phyloP scores from a whole-genome alignment of 2,329 filamentous ascomycete genomes.

The Phyllosticta citribraziliensis region DNA sequence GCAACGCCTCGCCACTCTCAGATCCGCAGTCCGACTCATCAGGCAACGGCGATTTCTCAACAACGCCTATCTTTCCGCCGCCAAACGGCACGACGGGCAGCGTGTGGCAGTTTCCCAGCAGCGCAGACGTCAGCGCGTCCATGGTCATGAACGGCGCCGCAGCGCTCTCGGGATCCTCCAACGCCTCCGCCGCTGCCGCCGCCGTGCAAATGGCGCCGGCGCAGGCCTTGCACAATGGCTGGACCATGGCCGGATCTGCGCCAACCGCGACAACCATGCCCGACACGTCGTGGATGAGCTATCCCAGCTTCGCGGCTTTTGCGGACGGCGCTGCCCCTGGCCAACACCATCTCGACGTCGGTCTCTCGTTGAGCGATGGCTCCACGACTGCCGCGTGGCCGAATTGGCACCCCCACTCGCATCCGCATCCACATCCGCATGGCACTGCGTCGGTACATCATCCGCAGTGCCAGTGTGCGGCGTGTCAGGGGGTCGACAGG shows the following conservation, averaged over 20 bases:
- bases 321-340: not conserved
- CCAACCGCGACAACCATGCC: not conserved
- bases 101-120: not conserved
- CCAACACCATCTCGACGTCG: not conserved
- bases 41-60: not conserved
- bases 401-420: not conserved
- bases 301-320: not conserved
- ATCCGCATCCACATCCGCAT: not conserved
- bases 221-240: not conserved
- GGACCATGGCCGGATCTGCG: not conserved
- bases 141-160: not conserved
- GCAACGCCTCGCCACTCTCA: not conserved
- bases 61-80: not conserved
- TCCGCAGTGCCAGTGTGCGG: too few relatives aligned
- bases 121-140: not conserved
- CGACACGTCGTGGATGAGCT: not conserved
- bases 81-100: not conserved
- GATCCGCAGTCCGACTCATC: not conserved
- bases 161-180: not conserved
- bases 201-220: too few relatives aligned
- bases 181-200: not conserved
- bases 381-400: not conserved
- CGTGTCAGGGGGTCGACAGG: too few relatives aligned
- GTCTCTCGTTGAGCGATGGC: not conserved
- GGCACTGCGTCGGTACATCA: too few relatives aligned